Percentiles rank a stretch among this genome's conserved stretches.
Conservation (phyloP, 2,329 filamentous ascomycete species). For the Aspergillus caelatus region DNA sequence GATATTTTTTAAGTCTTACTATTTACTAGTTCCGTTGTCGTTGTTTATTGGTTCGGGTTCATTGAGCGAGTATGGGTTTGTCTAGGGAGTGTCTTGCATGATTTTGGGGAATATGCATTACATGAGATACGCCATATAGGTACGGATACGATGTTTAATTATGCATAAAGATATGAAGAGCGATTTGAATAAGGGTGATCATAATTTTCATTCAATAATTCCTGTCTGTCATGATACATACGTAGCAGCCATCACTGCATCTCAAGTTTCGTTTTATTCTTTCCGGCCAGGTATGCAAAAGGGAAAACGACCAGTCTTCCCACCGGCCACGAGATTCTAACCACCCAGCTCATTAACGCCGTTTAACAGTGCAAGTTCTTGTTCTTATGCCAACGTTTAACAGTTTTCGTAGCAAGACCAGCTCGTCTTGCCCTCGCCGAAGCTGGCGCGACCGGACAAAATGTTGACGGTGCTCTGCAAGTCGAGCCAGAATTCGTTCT, state of each 20-base stretch:
- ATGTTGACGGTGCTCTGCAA: conserved; percentile 83
- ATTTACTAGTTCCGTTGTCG: background rate
- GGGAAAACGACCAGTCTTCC: background rate
- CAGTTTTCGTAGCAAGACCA: conserved; percentile 33
- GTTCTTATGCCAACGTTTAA: background rate
- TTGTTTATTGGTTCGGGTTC: background rate
- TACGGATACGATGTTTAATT: background rate
- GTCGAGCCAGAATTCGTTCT: conserved; percentile 79
- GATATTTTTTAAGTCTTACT: no score
- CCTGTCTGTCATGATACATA: conserved; percentile 6
- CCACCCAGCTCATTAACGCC: conserved; percentile 1
- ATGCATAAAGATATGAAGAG: background rate
- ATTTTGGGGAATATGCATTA: background rate
- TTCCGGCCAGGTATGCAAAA: background rate
- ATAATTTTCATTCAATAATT: conserved; percentile 7
- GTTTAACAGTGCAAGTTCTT: background rate
- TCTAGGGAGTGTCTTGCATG: background rate
- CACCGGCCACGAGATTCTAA: background rate
- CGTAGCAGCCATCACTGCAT: background rate
- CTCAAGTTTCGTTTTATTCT: background rate
- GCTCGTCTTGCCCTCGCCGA: conserved; percentile 24
- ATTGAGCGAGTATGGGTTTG: background rate
- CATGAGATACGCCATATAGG: background rate
- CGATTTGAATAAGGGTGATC: background rate
- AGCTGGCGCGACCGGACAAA: conserved; percentile 69